phyloP scores from a whole-genome alignment of 2,329 filamentous ascomycete genomes.

The Epichloe gansuensis region DNA sequence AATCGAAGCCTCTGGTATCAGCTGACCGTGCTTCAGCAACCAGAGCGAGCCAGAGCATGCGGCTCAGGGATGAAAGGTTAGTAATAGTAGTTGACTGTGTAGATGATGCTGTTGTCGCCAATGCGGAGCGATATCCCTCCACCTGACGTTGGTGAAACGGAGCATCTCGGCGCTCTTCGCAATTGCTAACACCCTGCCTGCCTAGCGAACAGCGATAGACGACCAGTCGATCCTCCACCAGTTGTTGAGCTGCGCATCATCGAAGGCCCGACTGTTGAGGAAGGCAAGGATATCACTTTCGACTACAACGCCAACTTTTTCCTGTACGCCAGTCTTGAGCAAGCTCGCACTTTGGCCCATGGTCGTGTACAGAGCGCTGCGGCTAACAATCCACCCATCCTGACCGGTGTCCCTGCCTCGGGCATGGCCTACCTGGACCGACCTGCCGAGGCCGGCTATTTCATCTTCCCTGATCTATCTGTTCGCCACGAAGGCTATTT shows the following conservation, averaged over 20 bases:
- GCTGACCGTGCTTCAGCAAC: slow-evolving; percentile 83
- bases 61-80: slow-evolving; percentile 91
- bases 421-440: slow-evolving; percentile 94
- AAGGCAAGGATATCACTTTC: slow-evolving; percentile 66
- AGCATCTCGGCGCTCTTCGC: not conserved
- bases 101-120: no score
- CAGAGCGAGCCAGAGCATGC: slow-evolving; percentile 86
- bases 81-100: slow-evolving; percentile 27
- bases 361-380: slow-evolving; percentile 57
- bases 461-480: slow-evolving; percentile 93
- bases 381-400: slow-evolving; percentile 64
- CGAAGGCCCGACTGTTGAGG: slow-evolving; percentile 52
- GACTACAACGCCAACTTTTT: slow-evolving; percentile 96
- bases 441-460: slow-evolving; percentile 71
- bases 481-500: slow-evolving; percentile 93
- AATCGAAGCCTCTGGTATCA: slow-evolving; percentile 70
- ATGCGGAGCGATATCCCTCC: no score
- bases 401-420: slow-evolving; percentile 89
- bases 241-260: slow-evolving; percentile 85
- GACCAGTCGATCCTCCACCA: slow-evolving; percentile 86
- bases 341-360: slow-evolving; percentile 71
- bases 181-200: slow-evolving; percentile 9
- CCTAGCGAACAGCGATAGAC: slow-evolving; percentile 51
- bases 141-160: no score
- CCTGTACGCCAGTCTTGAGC: slow-evolving; percentile 83